A percentile compares a stretch with the other conserved stretches of the same genome.
Evolutionary conservation across 2,329 filamentous ascomycete genomes (phyloP).

Genomic region (Mycosphaerella sp.): DNA sequence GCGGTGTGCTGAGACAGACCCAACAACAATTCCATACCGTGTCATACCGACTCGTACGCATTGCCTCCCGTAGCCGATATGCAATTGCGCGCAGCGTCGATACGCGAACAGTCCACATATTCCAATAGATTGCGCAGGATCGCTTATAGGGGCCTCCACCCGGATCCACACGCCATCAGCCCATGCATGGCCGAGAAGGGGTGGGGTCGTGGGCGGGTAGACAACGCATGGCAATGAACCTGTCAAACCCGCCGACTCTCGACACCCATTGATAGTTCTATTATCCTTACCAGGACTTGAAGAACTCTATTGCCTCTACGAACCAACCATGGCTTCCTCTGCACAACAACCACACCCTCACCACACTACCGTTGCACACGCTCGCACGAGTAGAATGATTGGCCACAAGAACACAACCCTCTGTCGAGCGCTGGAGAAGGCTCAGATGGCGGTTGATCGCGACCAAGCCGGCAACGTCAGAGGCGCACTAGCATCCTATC

Average conservation of each 20-base stretch:
- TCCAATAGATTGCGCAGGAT: slow-evolving; percentile 6
- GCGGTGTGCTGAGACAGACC: slow-evolving; percentile 2
- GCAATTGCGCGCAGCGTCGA: not conserved
- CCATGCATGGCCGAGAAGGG: too few species aligned
- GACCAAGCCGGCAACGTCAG: slow-evolving; percentile 6
- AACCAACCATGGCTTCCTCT: not conserved
- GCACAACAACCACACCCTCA: not conserved
- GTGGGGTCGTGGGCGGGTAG: too few species aligned
- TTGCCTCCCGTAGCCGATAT: not conserved
- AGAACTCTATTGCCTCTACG: not conserved
- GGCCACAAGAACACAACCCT: not conserved
- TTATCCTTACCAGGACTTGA: not conserved
- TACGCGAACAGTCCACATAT: slow-evolving; percentile 8
- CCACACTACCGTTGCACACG: not conserved
- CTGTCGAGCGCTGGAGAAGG: slow-evolving; percentile 4
- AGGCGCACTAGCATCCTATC: slow-evolving; percentile 7
- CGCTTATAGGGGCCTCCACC: not conserved
- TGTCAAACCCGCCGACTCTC: not conserved
- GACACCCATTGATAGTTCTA: not conserved
- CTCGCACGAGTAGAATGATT: slow-evolving; percentile 1
- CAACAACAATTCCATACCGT: slow-evolving; percentile 1
- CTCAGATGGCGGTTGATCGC: slow-evolving; percentile 3
- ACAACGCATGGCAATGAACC: not conserved
- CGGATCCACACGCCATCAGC: slow-evolving; percentile 1
- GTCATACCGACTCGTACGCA: not conserved